These are phyloP conservation scores for Viridothelium virens DNA, from an alignment of 495 filamentous ascomycete species.

Conservation along the genomic window DNA sequence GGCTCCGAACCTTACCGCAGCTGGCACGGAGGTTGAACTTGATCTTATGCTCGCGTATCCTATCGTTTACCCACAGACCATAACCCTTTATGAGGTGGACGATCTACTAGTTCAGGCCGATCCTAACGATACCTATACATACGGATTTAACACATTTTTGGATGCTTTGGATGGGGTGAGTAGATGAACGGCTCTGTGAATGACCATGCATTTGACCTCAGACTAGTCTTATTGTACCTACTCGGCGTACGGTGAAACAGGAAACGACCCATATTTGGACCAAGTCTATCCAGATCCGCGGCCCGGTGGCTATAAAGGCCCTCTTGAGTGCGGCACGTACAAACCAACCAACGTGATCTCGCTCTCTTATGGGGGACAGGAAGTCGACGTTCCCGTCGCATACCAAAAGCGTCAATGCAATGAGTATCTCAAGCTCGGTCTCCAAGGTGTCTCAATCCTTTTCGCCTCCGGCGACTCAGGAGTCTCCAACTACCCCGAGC, in stretches of 20 bases:
- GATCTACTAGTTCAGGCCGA: conserved; percentile 13
- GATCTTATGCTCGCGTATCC: conserved; percentile 18
- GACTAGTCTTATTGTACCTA: conserved; percentile 16
- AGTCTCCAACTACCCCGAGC: conserved; percentile 29
- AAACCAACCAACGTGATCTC: conserved; percentile 14
- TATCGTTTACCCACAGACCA: conserved; percentile 17
- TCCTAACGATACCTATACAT: conserved; percentile 10
- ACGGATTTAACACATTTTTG: conserved; percentile 12
- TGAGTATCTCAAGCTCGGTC: conserved; percentile 46
- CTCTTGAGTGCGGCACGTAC: conserved; percentile 15
- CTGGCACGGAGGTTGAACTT: conserved; percentile 14
- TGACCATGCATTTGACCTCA: no score
- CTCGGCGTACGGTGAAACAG: conserved; percentile 18
- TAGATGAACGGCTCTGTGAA: not conserved
- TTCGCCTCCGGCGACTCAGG: conserved; percentile 41
- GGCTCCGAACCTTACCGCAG: conserved; percentile 2
- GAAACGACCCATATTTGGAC: conserved; percentile 12
- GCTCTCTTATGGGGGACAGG: conserved; percentile 15
- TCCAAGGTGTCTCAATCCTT: conserved; percentile 39
- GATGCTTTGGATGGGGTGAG: conserved; percentile 18
- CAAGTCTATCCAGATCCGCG: conserved; percentile 8
- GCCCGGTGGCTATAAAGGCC: conserved; percentile 14
- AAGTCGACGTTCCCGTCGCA: conserved; percentile 18
- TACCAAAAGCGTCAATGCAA: conserved; percentile 41
- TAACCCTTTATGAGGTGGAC: conserved; percentile 14